Evolutionary conservation across 108 stramenopile genomes (phyloP), one percentile per base, ranked within the genome.

Genomic region (Pinguiococcus pyrenoidosus): DNA sequence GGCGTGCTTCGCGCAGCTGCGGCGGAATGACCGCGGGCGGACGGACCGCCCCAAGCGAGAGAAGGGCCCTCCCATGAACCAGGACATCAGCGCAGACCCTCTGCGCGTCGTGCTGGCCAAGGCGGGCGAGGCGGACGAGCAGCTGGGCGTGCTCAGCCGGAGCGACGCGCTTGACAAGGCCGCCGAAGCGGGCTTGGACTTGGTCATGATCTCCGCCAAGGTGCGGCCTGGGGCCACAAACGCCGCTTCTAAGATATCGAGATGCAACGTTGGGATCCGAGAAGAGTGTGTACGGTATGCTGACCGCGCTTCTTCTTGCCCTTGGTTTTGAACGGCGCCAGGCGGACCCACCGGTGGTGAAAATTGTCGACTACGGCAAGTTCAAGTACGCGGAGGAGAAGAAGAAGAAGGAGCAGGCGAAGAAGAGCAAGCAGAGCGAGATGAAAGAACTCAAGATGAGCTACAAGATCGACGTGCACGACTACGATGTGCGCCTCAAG

Each of bases 401-500:
- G 77, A 80, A 83, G 57, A 78, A 83, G 13, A 95, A 95, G 74
- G 92, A 91, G 44, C 57, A 80, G 52, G 76, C 75, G 54, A 90
- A 90, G 73, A 90, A 91, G 72, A 69, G 75, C 44, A 92, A 92
- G 75, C 72, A 80, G 6, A 81, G 75, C 14, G 89, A 92, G 68
- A 46, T 89, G 24, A 92, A 92, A 71, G 91, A 93, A 62, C 81
- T 93, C 17, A 95, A 90, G 59, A 86, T 95, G 86, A 76, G 73
- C 17, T 87, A 88, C 78, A 91, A 87, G 68, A 90, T 95, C 54
- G 89, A 87, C 44, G 76, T 79, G 16, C 87, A 88, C 55, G 92
- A 95, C 53, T 95, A 88, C 58, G 74, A 71, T 36, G 89, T 92
- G 0, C 71, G 92, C 18, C 62, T 74, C 18, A 81, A 80, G 71